phyloP scores from a whole-genome alignment of 768 basidiomycete species.

The Leccinellum rugosiceps region DNA sequence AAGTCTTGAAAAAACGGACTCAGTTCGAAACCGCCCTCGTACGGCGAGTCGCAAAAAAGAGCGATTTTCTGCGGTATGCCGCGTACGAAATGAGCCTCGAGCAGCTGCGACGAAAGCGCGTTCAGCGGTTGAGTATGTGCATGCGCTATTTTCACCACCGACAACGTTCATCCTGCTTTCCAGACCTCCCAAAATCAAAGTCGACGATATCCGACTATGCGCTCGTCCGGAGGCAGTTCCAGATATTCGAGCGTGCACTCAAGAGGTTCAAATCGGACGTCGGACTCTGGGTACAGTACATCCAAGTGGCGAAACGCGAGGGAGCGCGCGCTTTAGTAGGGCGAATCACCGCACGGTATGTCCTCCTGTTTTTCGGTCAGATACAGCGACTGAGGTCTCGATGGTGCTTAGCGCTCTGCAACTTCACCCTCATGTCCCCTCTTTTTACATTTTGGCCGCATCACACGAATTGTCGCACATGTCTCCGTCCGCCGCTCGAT shows the following conservation, averaged over 20 bases:
- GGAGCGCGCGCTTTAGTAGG: conserved; percentile 78
- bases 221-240: conserved; percentile 78
- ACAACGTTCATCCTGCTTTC: neutral
- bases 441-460: conserved; percentile 82
- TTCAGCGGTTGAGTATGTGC: conserved; percentile 63
- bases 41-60: conserved; percentile 78
- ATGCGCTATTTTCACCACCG: neutral
- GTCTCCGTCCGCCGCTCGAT: conserved; percentile 76
- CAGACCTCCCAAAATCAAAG: conserved; percentile 35
- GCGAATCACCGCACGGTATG: conserved; percentile 77
- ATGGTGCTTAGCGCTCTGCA: conserved; percentile 65
- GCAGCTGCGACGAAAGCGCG: conserved; percentile 70
- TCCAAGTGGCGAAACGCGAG: conserved; percentile 78
- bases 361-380: neutral
- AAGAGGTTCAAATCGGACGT: conserved; percentile 88
- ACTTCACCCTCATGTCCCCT: conserved; percentile 75
- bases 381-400: conserved; percentile 4
- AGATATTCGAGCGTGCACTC: conserved; percentile 88
- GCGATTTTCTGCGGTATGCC: conserved; percentile 88
- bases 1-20: conserved; percentile 83
- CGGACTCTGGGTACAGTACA: conserved; percentile 85
- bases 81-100: conserved; percentile 90
- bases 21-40: conserved; percentile 81
- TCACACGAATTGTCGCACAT: conserved; percentile 74
- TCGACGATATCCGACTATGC: conserved; percentile 81